phyloP scores from a whole-genome alignment of 1,139 yeast species.

The Ogataea hybrid region DNA sequence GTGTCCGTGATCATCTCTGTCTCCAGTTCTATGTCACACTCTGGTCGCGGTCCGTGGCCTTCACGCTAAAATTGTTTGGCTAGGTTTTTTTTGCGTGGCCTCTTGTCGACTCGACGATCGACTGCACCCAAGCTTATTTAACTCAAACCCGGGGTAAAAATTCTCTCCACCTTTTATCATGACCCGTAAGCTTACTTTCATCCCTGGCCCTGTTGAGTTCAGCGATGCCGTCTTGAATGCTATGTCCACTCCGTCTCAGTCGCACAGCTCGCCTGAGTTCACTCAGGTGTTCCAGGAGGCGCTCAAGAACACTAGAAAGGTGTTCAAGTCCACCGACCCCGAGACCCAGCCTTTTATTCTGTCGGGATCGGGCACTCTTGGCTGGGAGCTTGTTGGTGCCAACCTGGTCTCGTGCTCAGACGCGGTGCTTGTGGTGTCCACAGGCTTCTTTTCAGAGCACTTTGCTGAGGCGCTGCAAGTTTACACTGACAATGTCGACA shows the following conservation, averaged over 20 bases:
- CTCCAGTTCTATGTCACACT: neutral
- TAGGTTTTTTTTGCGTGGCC: constrained; percentile 1
- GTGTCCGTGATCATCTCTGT: constrained; percentile 70
- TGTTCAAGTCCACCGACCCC: constrained; percentile 69
- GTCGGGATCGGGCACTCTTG: constrained; percentile 91
- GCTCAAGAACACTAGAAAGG: constrained; percentile 62
- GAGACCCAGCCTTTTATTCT: constrained; percentile 75
- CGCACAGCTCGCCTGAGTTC: constrained; percentile 91
- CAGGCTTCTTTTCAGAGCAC: constrained; percentile 90
- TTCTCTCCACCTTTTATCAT: constrained; percentile 7
- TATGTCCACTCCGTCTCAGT: constrained; percentile 80
- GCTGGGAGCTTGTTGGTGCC: constrained; percentile 89
- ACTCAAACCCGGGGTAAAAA: constrained; percentile 3
- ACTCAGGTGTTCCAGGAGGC: constrained; percentile 69
- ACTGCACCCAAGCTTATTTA: neutral
- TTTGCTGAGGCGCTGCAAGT: constrained; percentile 77
- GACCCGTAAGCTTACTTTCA: constrained; percentile 41
- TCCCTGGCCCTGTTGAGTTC: constrained; percentile 94
- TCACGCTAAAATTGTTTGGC: neutral
- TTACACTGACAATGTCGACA: constrained; percentile 71
- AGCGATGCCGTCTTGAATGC: constrained; percentile 79
- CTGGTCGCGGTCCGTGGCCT: neutral
- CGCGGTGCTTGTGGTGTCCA: constrained; percentile 75
- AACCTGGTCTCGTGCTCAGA: constrained; percentile 66
- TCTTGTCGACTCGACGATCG: constrained; percentile 1